phyloP scores from a whole-genome alignment of 2,329 filamentous ascomycete species.

The Alternaria sp. region DNA sequence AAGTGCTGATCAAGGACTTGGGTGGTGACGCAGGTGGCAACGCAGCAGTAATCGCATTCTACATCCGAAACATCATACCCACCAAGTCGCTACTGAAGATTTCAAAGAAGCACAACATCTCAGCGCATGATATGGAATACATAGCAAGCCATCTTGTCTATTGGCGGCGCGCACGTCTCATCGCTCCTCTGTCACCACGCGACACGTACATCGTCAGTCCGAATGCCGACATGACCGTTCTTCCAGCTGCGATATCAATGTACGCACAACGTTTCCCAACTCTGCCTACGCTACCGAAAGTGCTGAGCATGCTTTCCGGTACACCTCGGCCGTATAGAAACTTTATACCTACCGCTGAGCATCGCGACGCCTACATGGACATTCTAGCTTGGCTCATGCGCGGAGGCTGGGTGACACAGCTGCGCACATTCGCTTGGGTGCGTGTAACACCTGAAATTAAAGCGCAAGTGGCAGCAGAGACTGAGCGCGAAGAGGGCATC shows the following conservation, averaged over 20 bases:
- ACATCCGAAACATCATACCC: constrained; percentile 66
- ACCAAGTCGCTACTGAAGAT: constrained; percentile 76
- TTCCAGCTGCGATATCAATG: constrained; percentile 72
- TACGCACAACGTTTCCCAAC: constrained; percentile 85
- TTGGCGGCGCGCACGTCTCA: constrained; percentile 91
- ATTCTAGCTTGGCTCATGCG: constrained; percentile 94
- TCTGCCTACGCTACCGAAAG: constrained; percentile 81
- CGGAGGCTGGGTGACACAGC: constrained; percentile 90
- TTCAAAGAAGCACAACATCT: constrained; percentile 74
- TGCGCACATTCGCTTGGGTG: constrained; percentile 90
- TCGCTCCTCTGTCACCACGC: constrained; percentile 86
- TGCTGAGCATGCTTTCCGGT: constrained; percentile 83
- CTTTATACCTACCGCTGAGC: constrained; percentile 85
- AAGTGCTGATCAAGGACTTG: constrained; percentile 75
- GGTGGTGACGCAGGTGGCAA: constrained; percentile 76
- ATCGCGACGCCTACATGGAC: constrained; percentile 85
- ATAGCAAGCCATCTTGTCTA: constrained; percentile 94
- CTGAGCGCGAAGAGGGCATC: constrained; percentile 59
- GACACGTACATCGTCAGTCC: constrained; percentile 93
- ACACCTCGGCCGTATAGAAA: constrained; percentile 82
- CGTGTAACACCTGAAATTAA: constrained; percentile 84
- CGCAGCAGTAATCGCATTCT: constrained; percentile 78
- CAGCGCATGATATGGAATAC: constrained; percentile 80
- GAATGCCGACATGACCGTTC: constrained; percentile 78
- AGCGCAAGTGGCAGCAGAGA: constrained; percentile 76